Conservation (phyloP, 2,329 filamentous ascomycete genomes). For the Sporothrix brasiliensis region DNA sequence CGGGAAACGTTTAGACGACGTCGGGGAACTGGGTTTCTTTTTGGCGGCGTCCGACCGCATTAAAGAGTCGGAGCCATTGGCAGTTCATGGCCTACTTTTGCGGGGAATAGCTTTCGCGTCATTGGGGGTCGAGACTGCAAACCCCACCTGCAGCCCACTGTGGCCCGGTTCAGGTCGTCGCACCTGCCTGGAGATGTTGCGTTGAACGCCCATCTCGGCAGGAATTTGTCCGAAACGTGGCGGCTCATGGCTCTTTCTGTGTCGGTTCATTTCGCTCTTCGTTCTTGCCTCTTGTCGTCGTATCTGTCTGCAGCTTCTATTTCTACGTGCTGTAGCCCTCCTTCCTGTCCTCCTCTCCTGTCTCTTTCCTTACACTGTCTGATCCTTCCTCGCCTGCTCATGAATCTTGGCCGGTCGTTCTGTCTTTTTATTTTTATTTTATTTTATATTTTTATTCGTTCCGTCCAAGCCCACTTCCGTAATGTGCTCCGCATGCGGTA, state of each 20-base stretch:
- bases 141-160: conserved; percentile 18
- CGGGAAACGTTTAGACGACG: neutral
- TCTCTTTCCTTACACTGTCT: conserved; percentile 6
- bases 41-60: neutral
- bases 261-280: neutral
- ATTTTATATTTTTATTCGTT: too few relatives aligned
- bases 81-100: conserved; percentile 15
- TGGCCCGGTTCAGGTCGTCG: neutral
- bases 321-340: neutral
- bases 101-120: conserved; percentile 25
- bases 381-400: neutral
- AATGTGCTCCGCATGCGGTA: conserved; percentile 18
- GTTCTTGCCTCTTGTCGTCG: neutral
- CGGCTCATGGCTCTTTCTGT: conserved; percentile 7
- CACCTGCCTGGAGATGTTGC: conserved; percentile 19
- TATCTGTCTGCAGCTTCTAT: neutral
- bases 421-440: too few relatives aligned
- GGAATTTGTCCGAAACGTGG: conserved; percentile 23
- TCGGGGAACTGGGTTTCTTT: conserved; percentile 18
- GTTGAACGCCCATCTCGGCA: conserved; percentile 14
- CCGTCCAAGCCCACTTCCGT: neutral
- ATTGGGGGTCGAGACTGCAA: conserved; percentile 25
- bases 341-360: neutral
- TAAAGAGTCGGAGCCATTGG: conserved; percentile 13
- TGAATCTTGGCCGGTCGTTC: neutral